Conservation (phyloP, 768 basidiomycete genomes). For the Tubosaeta sp. region DNA sequence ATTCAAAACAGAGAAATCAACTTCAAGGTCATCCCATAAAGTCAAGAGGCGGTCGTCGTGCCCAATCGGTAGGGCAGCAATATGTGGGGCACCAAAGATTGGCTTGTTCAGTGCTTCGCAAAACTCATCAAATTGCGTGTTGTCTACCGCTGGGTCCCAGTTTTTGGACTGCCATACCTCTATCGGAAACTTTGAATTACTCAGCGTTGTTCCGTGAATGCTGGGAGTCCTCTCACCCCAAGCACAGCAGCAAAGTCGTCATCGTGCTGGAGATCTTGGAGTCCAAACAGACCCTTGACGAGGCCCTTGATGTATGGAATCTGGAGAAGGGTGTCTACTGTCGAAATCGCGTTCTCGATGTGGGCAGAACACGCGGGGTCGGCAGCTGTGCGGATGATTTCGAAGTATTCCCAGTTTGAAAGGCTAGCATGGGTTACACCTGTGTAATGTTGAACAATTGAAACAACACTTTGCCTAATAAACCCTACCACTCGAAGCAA, state of each 20-base stretch:
- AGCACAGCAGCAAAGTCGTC: slow-evolving; percentile 75
- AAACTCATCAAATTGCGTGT: slow-evolving; percentile 62
- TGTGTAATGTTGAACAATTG: slow-evolving; percentile 23
- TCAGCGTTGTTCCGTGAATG: slow-evolving; percentile 17
- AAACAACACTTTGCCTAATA: neutral
- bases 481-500: slow-evolving; percentile 74
- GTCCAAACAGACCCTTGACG: slow-evolving; percentile 76
- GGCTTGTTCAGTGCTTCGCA: slow-evolving; percentile 54
- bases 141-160: slow-evolving; percentile 77
- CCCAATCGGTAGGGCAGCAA: slow-evolving; percentile 43
- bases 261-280: slow-evolving; percentile 62
- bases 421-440: slow-evolving; percentile 83
- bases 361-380: slow-evolving; percentile 58
- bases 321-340: slow-evolving; percentile 60
- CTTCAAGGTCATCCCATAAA: slow-evolving; percentile 40
- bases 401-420: slow-evolving; percentile 85
- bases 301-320: slow-evolving; percentile 40
- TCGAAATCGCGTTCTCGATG: slow-evolving; percentile 51
- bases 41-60: slow-evolving; percentile 46
- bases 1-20: slow-evolving; percentile 62
- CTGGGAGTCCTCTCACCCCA: slow-evolving; percentile 37
- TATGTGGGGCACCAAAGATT: slow-evolving; percentile 27
- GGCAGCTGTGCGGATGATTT: slow-evolving; percentile 68
- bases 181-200: slow-evolving; percentile 47
- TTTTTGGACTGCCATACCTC: slow-evolving; percentile 78